Evolutionary conservation across 768 basidiomycete genomes (phyloP), one percentile per base, ranked within the genome.

Genomic region (Phaffia australis): DNA sequence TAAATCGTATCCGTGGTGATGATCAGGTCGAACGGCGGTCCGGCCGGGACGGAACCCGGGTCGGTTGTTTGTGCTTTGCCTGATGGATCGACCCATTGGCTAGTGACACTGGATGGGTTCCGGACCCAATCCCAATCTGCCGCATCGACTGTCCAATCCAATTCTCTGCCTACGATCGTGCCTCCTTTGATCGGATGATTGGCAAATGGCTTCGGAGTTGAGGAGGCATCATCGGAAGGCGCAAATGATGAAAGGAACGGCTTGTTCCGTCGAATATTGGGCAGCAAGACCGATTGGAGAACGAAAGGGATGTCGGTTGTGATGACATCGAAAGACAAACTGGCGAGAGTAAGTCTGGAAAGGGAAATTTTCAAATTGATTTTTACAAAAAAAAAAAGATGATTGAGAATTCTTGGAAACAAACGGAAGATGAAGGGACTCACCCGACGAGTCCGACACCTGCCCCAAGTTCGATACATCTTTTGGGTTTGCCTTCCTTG

Each of bases 1-100:
- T 91, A 93, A 49, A 92, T 77, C 0, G 91, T 93, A 76, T 94
- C 91, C 61, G 90, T 85, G 15, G 88, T 83, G 61, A 87, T 75
- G 70, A 95, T 84, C 71, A 90, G 79, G 75, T 89, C 85, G 78
- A 86, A 87, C 0, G 84, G 84, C 9, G 84, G 82, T 21, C 71
- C 70, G 18, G 35, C 35, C 11, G 35, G 35, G 35, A 42, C 35
- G 11, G 35, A 11, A 5, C 11, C 35, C 6, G 35, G 11, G 35
- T n/a, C n/a, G n/a, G n/a, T n/a, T n/a, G n/a, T n/a, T n/a, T n/a
- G n/a, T n/a, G 35, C 11, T 4, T 5, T 11, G 35, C 35, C 4
- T 11, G 35, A 42, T 11, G 35, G 35, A 42, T 42, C 35, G 35
- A 42, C 35, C 35, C 35, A 42, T 42, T 42, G 35, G 11, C 35